Evolutionary conservation across 257 asterid species (phyloP).

Genomic region (Mentha longifolia): DNA sequence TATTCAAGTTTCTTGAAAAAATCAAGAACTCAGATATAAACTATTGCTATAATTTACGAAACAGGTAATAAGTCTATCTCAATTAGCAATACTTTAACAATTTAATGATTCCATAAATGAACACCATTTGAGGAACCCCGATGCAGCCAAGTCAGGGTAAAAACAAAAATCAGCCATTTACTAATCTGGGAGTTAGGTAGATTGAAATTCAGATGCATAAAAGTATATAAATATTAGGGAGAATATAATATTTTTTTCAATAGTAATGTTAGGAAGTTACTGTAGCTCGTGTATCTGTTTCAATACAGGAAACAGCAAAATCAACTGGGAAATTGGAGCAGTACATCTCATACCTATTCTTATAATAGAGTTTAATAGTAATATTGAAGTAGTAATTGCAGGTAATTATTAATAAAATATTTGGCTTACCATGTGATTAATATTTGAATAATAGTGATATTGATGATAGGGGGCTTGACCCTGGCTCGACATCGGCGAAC

Average conservation of each 20-base stretch:
- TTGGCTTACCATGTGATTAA: slow-evolving; percentile 68
- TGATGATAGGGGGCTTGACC: slow-evolving; percentile 37
- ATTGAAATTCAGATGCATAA: slow-evolving; percentile 9
- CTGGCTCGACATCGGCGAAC: slow-evolving; percentile 56
- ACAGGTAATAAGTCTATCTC: background rate
- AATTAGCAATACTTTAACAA: slow-evolving; percentile 3
- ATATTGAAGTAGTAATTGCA: background rate
- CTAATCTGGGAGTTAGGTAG: slow-evolving; percentile 44
- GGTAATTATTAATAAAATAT: slow-evolving; percentile 7
- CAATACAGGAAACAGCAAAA: slow-evolving; percentile 71
- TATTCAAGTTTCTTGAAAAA: slow-evolving; percentile 5
- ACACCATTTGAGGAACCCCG: slow-evolving; percentile 4
- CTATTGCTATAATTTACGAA: background rate
- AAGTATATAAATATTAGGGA: background rate
- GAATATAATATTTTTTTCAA: background rate
- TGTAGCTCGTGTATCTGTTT: slow-evolving; percentile 49
- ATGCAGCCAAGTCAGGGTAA: slow-evolving; percentile 14
- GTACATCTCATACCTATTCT: slow-evolving; percentile 43
- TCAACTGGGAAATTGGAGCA: slow-evolving; percentile 73
- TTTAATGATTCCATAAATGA: slow-evolving; percentile 37
- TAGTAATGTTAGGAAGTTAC: slow-evolving; percentile 27
- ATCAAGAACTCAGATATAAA: background rate
- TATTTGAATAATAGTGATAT: slow-evolving; percentile 38
- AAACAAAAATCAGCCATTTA: slow-evolving; percentile 8
- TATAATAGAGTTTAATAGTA: background rate